Conservation (phyloP, 805 yeast genomes). For the Starmerella ratchasimensis region DNA sequence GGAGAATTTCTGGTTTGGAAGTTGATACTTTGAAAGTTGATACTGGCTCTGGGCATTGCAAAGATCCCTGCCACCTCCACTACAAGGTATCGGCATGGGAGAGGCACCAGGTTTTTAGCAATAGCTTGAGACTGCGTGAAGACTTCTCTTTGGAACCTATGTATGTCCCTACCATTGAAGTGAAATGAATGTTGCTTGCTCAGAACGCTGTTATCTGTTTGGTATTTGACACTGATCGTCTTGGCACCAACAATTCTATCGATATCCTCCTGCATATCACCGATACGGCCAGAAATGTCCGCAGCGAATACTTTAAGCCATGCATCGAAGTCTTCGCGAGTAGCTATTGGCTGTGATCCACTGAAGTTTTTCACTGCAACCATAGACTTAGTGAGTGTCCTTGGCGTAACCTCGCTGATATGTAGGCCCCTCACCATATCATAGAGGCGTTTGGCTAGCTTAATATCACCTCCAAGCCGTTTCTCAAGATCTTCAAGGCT, state of each 20-base stretch:
- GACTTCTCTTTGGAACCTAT: slow-evolving; percentile 8
- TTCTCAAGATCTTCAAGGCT: slow-evolving; percentile 3
- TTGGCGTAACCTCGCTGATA: slow-evolving; percentile 39
- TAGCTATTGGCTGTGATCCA: slow-evolving; percentile 35
- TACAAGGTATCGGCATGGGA: slow-evolving; percentile 15
- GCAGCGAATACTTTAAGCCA: slow-evolving; percentile 81
- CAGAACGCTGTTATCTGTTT: slow-evolving; percentile 1
- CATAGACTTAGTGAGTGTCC: slow-evolving; percentile 70
- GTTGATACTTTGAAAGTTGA: too few species aligned
- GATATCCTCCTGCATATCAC: slow-evolving; percentile 60
- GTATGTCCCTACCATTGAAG: slow-evolving; percentile 1
- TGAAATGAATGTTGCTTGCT: slow-evolving; percentile 14
- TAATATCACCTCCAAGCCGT: slow-evolving; percentile 32
- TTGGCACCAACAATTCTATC: slow-evolving; percentile 33
- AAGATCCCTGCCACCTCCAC: slow-evolving; percentile 16
- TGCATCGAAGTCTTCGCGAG: slow-evolving; percentile 42
- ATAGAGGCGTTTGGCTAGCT: slow-evolving; percentile 41
- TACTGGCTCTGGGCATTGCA: slow-evolving; percentile 15
- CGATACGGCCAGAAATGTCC: slow-evolving; percentile 56
- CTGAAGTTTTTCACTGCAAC: slow-evolving; percentile 72
- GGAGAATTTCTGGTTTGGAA: too few species aligned
- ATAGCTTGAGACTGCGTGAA: slow-evolving; percentile 7
- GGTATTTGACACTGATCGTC: slow-evolving; percentile 34
- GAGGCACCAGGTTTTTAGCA: slow-evolving; percentile 3
- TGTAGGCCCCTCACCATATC: slow-evolving; percentile 52